Conservation (phyloP, 1,139 yeast species). For the Geotrichum restrictum region DNA sequence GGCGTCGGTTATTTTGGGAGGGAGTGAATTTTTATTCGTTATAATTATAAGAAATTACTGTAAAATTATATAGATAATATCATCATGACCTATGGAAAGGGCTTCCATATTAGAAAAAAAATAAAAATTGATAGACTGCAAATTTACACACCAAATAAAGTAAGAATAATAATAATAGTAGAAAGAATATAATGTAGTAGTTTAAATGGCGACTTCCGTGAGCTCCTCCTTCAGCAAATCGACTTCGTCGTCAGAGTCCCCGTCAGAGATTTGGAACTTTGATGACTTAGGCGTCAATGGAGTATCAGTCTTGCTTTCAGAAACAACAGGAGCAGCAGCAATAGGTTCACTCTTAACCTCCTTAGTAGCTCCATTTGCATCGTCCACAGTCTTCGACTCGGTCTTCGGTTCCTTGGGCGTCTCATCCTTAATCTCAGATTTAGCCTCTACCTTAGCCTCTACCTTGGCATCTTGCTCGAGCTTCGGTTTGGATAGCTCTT, state of each 20-base stretch:
- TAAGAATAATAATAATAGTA: neutral
- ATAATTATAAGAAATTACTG: no score
- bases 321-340: neutral
- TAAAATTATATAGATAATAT: no score
- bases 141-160: neutral
- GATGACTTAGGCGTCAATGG: neutral
- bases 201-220: conserved; percentile 18
- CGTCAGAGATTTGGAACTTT: neutral
- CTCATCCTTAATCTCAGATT: neutral
- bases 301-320: neutral
- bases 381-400: neutral
- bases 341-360: neutral
- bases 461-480: neutral
- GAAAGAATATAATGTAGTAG: neutral
- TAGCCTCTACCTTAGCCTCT: conserved; percentile 2
- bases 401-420: neutral
- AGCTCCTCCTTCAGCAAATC: conserved; percentile 18
- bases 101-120: neutral
- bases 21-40: no score
- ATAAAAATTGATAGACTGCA: neutral
- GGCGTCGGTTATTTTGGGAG: no score
- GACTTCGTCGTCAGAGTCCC: conserved; percentile 17
- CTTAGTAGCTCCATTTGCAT: neutral
- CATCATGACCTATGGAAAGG: no score
- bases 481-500: conserved; percentile 8